Conservation (phyloP, 345 rosid genomes). For the Triadica sebifera region DNA sequence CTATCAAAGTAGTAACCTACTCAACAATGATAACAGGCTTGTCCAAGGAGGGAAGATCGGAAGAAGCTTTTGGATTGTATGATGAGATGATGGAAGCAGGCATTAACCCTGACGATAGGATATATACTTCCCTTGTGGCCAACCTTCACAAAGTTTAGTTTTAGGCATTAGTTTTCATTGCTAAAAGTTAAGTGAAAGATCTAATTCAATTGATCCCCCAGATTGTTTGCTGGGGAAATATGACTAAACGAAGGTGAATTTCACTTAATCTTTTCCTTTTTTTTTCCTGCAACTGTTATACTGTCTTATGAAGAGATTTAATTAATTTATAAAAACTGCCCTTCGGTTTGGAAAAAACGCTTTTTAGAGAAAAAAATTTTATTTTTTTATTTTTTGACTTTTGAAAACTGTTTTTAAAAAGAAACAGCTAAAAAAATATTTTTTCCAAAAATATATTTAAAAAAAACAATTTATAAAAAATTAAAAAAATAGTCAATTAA, state of each 20-base stretch:
- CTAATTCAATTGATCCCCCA: background rate
- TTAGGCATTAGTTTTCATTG: background rate
- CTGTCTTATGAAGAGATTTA: too few relatives aligned
- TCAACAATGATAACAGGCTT: constrained; percentile 65
- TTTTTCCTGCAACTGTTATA: too few relatives aligned
- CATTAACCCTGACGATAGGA: constrained; percentile 56
- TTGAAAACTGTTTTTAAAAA: too few relatives aligned
- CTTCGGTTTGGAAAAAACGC: too few relatives aligned
- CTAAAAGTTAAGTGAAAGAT: background rate
- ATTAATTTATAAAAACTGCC: too few relatives aligned
- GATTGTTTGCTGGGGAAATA: background rate
- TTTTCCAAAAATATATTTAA: too few relatives aligned
- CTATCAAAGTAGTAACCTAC: constrained; percentile 50
- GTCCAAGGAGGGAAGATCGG: constrained; percentile 72
- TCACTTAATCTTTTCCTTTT: background rate
- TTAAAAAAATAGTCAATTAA: too few relatives aligned
- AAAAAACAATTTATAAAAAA: too few relatives aligned
- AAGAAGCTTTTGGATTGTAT: constrained; percentile 65
- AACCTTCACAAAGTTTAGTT: constrained; percentile 49
- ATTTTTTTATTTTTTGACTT: too few relatives aligned
- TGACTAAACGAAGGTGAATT: background rate
- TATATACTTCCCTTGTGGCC: constrained; percentile 66
- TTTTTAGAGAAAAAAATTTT: too few relatives aligned
- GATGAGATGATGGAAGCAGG: constrained; percentile 67
- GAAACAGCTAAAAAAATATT: too few relatives aligned